phyloP scores from a whole-genome alignment of 1,139 yeast genomes.

The Blastobotrys ciferrii region DNA sequence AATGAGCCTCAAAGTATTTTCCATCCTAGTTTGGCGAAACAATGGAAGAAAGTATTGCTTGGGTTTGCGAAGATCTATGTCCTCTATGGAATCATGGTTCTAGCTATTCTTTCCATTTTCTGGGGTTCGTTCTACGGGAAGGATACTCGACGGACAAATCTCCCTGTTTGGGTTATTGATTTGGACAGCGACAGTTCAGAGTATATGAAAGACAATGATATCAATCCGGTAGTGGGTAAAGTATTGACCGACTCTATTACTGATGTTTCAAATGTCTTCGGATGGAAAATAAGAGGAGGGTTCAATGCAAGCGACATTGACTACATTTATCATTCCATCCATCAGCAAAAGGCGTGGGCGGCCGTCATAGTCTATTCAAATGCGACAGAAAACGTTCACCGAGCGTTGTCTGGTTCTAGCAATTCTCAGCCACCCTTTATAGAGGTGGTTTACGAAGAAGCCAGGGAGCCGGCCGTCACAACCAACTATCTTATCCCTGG shows the following conservation, averaged over 20 bases:
- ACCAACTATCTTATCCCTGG: conserved; percentile 44
- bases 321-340: conserved; percentile 19
- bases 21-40: not conserved
- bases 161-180: conserved; percentile 48
- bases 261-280: conserved; percentile 23
- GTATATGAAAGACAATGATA: conserved; percentile 23
- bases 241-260: conserved; percentile 33
- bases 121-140: conserved; percentile 60
- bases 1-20: not conserved
- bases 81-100: conserved; percentile 14
- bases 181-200: conserved; percentile 40
- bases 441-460: conserved; percentile 48
- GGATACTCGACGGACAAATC: conserved; percentile 38
- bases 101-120: conserved; percentile 48
- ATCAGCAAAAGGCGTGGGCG: conserved; percentile 27
- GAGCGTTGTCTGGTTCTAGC: conserved; percentile 20
- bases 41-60: not conserved
- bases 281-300: conserved; percentile 34
- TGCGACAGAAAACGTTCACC: conserved; percentile 24
- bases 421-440: conserved; percentile 25
- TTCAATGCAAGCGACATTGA: conserved; percentile 23
- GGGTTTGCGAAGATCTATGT: not conserved
- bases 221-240: conserved; percentile 39
- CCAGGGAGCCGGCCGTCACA: conserved; percentile 51
- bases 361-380: conserved; percentile 25